Percentiles rank a stretch among this genome's conserved stretches.
Conservation (phyloP, 805 yeast genomes). For the Nakazawaea sp. region DNA sequence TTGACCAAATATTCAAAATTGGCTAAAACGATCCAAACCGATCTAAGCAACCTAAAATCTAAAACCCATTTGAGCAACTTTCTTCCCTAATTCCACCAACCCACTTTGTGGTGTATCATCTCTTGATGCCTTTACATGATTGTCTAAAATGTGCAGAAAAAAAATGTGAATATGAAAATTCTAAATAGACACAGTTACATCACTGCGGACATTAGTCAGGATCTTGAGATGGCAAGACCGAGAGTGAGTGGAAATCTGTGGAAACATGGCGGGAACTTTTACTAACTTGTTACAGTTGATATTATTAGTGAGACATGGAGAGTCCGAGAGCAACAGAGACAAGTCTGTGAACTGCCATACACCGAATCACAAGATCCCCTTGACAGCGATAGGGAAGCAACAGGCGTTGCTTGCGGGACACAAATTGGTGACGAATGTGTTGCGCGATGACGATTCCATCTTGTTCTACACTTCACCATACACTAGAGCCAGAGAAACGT, state of each 20-base stretch:
- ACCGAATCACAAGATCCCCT: conserved; percentile 74
- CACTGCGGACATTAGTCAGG: no score
- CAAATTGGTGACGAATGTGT: conserved; percentile 31
- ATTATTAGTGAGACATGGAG: conserved; percentile 84
- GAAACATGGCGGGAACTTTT: no score
- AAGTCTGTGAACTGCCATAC: conserved; percentile 70
- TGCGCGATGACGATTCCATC: conserved; percentile 47
- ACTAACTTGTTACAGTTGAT: conserved; percentile 32
- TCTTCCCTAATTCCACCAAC: no score
- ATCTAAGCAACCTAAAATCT: no score
- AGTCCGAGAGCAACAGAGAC: conserved; percentile 85
- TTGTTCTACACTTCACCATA: conserved; percentile 86
- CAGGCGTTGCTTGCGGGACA: conserved; percentile 60
- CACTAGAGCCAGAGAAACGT: conserved; percentile 75
- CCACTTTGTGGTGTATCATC: no score
- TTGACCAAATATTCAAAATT: no score
- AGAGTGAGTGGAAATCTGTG: conserved; percentile 13
- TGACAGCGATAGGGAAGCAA: conserved; percentile 63
- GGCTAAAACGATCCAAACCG: no score
- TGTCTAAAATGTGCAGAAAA: no score
- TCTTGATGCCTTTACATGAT: no score
- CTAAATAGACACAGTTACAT: no score
- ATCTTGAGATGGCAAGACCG: conserved; percentile 14
- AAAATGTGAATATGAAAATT: no score
- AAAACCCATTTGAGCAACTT: no score